A percentile compares a stretch with the other conserved stretches of the same genome.
These are phyloP conservation scores for Chlamydomonas sphaeroides DNA, from an alignment of 139 green algal genomes.

Conservation along the genomic window DNA sequence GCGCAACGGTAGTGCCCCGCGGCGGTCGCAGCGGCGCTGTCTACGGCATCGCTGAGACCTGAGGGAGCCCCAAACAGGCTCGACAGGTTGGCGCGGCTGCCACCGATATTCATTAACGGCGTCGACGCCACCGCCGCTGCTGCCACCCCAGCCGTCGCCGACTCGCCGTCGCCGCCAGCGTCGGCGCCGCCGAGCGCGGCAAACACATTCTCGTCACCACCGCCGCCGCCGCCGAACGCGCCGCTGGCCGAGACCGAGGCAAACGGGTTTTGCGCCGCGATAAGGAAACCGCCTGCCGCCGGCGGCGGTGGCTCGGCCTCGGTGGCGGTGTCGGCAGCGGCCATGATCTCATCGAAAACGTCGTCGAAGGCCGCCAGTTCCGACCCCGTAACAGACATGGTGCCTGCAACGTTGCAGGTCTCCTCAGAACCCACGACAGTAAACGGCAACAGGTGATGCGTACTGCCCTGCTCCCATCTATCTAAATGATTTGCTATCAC, in stretches of 20 bases:
- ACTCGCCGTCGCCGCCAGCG: not conserved
- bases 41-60: too few relatives aligned
- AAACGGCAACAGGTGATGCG: too few relatives aligned
- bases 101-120: not conserved
- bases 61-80: constrained; percentile 9
- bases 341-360: constrained; percentile 16
- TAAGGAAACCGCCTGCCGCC: not conserved
- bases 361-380: constrained; percentile 24
- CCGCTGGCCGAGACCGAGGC: not conserved
- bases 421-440: too few relatives aligned
- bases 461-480: too few relatives aligned
- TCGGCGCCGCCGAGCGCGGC: not conserved
- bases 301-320: not conserved
- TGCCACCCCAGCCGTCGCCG: not conserved
- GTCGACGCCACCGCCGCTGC: not conserved
- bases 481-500: too few relatives aligned
- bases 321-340: not conserved
- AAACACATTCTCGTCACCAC: constrained; percentile 1
- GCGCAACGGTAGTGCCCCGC: too few relatives aligned
- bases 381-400: not conserved
- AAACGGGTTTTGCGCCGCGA: constrained; percentile 17
- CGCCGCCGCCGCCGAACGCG: not conserved
- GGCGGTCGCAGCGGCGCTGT: too few relatives aligned
- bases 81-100: constrained; percentile 17
- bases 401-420: too few relatives aligned